Evolutionary conservation across 371 early-diverging fungal species (phyloP), one percentile per base, ranked within the genome.

Genomic region (Batkoa obscura): DNA sequence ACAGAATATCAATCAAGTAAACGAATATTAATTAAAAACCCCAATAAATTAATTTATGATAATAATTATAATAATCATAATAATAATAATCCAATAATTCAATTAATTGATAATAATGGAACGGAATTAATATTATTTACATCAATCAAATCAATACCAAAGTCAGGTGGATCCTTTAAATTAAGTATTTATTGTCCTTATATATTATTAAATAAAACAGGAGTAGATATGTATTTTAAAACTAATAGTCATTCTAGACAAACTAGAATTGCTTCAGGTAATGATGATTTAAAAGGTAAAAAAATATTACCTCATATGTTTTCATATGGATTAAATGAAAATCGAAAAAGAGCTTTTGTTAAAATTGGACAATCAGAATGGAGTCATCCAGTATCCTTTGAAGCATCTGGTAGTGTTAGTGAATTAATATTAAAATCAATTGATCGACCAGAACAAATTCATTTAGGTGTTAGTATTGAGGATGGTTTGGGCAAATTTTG

Each of bases 321-420:
- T 63, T 92, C 94, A 3, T 94, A 91, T 64, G 84, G 85, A 0
- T 80, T 71, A 39, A 73, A 74, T 49, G 90, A 92, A 51, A 78
- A 82, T 37, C 70, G 84, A 10, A 92, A 89, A 63, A 72, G 94
- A 31, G 81, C 87, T 0, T 61, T 85, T 50, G 73, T 94, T 36
- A 78, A 85, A 61, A 77, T 84, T 1, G 74, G 70, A 1, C 73
- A 76, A 37, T 84, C 91, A 0, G 88, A 90, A 0, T 93, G 92
- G 94, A 93, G 94, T 10, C 68, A 83, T 64, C 90, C 90, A 0
- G 61, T 94, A 50, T 92, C 92, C 68, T 93, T 97, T 58, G 97
- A 94, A 59, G 92, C 93, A 0, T 85, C 94, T 47, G 94, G 95
- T 10, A 86, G 84, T 58, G 74, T 80, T 1, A 79, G 81, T 58